Conservation (phyloP, 2,329 filamentous ascomycete genomes). For the Penicillium rolfsii region DNA sequence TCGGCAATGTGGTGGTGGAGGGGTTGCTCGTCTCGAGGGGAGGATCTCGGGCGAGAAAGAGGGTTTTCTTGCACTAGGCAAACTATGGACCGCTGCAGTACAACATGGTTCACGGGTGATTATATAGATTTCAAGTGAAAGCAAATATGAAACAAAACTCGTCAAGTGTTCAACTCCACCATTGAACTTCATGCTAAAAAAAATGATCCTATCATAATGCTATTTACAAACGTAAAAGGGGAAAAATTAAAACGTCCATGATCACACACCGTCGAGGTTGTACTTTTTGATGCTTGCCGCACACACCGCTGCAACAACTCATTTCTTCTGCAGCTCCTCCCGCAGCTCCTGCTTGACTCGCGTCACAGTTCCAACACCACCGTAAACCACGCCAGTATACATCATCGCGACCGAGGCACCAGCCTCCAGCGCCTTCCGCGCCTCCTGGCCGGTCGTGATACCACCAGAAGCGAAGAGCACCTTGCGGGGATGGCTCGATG, state of each 20-base stretch:
- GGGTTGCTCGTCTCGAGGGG: not conserved
- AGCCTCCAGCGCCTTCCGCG: slow-evolving; percentile 77
- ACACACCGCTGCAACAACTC: slow-evolving; percentile 27
- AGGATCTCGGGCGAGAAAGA: slow-evolving; percentile 10
- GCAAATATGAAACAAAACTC: not conserved
- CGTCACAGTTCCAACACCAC: slow-evolving; percentile 64
- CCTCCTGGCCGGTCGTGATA: slow-evolving; percentile 85
- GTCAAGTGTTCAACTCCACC: slow-evolving; percentile 6
- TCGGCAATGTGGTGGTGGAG: not conserved
- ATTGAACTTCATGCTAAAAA: not conserved
- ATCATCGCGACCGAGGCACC: slow-evolving; percentile 90
- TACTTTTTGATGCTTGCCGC: not conserved
- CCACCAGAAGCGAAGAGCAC: slow-evolving; percentile 93
- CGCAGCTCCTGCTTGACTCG: slow-evolving; percentile 55
- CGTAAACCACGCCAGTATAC: slow-evolving; percentile 76
- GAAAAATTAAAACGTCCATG: not conserved
- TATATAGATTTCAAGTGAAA: not conserved
- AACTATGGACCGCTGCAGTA: not conserved
- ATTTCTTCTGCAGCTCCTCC: slow-evolving; percentile 37
- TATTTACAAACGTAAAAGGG: slow-evolving; percentile 27
- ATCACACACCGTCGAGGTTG: not conserved
- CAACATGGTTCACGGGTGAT: not conserved
- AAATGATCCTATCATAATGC: slow-evolving; percentile 18
- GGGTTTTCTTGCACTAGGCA: not conserved
- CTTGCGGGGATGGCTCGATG: slow-evolving; percentile 55